Evolutionary conservation across 139 green algal species (phyloP).

Genomic region (Tetraselmis chui): DNA sequence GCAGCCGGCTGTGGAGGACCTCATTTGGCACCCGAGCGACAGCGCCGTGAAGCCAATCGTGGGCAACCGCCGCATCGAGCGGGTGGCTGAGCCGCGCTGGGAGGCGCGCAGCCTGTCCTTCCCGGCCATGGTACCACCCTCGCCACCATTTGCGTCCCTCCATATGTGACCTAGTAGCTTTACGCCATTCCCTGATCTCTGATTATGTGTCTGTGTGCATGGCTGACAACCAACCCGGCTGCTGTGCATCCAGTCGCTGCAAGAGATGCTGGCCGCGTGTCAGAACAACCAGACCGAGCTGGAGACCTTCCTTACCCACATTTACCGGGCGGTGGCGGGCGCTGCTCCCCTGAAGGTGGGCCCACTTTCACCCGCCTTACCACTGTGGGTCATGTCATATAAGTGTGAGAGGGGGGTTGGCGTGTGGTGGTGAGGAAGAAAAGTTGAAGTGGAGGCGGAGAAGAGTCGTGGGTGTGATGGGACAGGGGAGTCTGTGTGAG

Average conservation of each 20-base stretch:
- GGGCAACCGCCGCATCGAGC: conserved; percentile 71
- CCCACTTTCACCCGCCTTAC: too few relatives aligned
- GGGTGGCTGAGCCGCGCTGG: conserved; percentile 27
- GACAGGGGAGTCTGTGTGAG: too few relatives aligned
- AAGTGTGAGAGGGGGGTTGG: too few relatives aligned
- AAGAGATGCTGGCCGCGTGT: conserved; percentile 48
- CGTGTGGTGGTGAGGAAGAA: too few relatives aligned
- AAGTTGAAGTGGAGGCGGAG: too few relatives aligned
- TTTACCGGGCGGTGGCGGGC: conserved; percentile 52
- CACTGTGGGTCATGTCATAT: too few relatives aligned
- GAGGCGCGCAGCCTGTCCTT: conserved; percentile 17
- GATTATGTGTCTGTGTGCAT: too few relatives aligned
- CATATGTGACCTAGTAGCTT: too few relatives aligned
- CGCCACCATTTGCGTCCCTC: too few relatives aligned
- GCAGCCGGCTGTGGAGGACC: conserved; percentile 22
- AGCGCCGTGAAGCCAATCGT: conserved; percentile 83
- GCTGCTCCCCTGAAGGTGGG: conserved; percentile 49
- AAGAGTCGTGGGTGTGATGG: too few relatives aligned
- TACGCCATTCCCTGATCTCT: too few relatives aligned
- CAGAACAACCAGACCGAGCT: conserved; percentile 31
- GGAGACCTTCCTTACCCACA: conserved; percentile 34
- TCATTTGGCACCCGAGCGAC: conserved; percentile 79
- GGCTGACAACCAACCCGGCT: too few relatives aligned
- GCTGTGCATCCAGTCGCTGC: conserved; percentile 16
- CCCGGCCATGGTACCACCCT: not conserved